phyloP scores from a whole-genome alignment of 306 rosid genomes.

The Delonix regia region DNA sequence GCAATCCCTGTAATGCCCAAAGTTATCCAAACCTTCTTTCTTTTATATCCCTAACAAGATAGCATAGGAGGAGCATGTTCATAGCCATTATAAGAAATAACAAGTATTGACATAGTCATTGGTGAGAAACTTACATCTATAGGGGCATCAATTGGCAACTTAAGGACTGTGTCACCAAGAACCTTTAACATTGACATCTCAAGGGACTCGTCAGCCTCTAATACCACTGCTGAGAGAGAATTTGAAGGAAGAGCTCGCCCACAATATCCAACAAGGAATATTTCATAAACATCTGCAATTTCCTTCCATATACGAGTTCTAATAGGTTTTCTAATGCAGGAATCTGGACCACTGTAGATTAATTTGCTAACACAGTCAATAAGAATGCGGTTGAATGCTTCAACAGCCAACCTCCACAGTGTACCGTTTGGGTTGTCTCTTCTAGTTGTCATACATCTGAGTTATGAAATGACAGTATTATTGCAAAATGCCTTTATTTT shows the following conservation, averaged over 20 bases:
- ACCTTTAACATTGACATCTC: conserved; percentile 75
- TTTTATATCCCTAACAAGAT: conserved; percentile 15
- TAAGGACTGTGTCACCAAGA: conserved; percentile 86
- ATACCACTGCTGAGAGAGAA: conserved; percentile 67
- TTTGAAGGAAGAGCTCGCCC: conserved; percentile 89
- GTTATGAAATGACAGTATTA: conserved; percentile 29
- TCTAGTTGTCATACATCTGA: conserved; percentile 96
- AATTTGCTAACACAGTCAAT: conserved; percentile 61
- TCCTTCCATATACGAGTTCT: conserved; percentile 92
- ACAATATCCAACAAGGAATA: conserved; percentile 94
- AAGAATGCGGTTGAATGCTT: conserved; percentile 71
- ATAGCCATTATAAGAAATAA: not conserved
- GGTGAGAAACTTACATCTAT: conserved; percentile 65
- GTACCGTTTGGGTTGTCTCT: conserved; percentile 87
- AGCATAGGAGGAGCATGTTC: conserved; percentile 9
- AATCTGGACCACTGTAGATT: conserved; percentile 51
- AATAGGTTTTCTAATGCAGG: conserved; percentile 63
- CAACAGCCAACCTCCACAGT: conserved; percentile 91
- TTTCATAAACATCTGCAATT: conserved; percentile 90
- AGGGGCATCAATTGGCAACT: conserved; percentile 78
- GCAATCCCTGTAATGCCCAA: conserved; percentile 15
- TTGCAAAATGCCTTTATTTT: conserved; percentile 17
- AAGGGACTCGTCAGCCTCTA: conserved; percentile 81
- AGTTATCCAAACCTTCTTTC: conserved; percentile 16
- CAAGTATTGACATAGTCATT: conserved; percentile 21